Evolutionary conservation across 106 monocot species (phyloP).

Genomic region (Apostasia ramifera): DNA sequence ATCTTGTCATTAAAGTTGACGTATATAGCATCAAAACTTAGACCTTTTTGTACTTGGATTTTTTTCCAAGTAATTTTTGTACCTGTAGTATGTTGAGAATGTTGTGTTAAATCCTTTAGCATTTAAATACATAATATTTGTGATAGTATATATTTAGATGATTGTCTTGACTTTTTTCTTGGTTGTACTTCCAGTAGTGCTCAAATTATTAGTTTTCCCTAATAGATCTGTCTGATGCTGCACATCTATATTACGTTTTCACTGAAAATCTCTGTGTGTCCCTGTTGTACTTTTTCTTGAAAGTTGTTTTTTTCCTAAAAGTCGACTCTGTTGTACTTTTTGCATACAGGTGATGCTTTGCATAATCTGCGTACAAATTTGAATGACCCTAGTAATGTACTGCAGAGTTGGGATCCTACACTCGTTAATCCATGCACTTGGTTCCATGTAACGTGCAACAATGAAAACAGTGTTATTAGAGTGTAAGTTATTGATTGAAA

Average conservation of each 20-base stretch:
- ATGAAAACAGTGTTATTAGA: conserved; percentile 66
- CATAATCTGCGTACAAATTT: conserved; percentile 32
- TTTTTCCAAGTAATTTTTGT: no score
- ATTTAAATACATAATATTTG: no score
- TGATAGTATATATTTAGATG: no score
- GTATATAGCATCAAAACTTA: no score
- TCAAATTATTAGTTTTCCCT: no score
- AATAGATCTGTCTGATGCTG: no score
- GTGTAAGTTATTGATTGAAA: conserved; percentile 40
- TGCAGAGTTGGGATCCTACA: conserved; percentile 79
- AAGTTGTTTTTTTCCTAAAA: not conserved
- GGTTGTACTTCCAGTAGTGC: no score
- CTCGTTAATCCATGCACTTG: conserved; percentile 85
- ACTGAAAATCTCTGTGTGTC: not conserved
- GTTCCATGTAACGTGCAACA: conserved; percentile 78
- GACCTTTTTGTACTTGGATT: no score
- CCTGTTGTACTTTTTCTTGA: not conserved
- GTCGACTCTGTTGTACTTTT: not conserved
- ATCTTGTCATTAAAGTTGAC: no score
- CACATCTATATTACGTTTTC: not conserved
- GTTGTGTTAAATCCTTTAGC: no score
- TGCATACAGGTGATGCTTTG: conserved; percentile 70
- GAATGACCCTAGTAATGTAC: conserved; percentile 55
- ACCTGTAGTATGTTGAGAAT: no score
- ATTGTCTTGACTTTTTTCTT: no score